Conservation (phyloP, 2,329 filamentous ascomycete species). For the Cercospora nicotianae region DNA sequence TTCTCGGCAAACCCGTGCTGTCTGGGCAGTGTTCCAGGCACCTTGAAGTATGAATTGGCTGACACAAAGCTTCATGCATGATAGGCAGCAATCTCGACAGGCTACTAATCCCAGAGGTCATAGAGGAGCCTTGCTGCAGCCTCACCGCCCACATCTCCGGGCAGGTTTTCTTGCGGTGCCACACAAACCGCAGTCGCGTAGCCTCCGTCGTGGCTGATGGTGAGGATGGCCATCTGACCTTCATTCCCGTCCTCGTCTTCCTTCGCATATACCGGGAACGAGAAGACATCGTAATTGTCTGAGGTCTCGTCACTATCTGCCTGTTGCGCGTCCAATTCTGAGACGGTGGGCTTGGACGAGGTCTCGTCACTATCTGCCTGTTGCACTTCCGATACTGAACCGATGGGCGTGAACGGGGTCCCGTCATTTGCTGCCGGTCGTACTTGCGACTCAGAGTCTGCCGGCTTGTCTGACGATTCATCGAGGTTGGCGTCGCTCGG, state of each 20-base stretch:
- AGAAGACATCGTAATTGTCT: no score
- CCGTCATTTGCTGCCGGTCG: background rate
- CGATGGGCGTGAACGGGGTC: background rate
- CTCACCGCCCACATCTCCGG: conserved; percentile 34
- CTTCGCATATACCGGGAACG: background rate
- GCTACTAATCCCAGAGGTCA: background rate
- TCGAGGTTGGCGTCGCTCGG: background rate
- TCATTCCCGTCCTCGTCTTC: background rate
- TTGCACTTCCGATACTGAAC: background rate
- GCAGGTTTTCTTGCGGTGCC: conserved; percentile 41
- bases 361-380: background rate
- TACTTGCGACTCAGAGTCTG: no score
- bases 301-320: no score
- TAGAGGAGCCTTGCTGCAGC: conserved; percentile 7
- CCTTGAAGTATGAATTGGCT: no score
- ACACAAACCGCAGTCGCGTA: conserved; percentile 74
- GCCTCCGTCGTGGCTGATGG: conserved; percentile 83
- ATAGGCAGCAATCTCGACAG: background rate
- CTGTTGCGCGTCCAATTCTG: no score
- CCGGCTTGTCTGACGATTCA: no score
- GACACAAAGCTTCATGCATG: no score
- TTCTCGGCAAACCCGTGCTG: no score
- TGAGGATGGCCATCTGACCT: conserved; percentile 66
- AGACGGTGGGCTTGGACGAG: no score
- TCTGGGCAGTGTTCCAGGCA: no score